Evolutionary conservation across 1,139 yeast species (phyloP).

Genomic region (Zhuliangozyma blackwelliae): DNA sequence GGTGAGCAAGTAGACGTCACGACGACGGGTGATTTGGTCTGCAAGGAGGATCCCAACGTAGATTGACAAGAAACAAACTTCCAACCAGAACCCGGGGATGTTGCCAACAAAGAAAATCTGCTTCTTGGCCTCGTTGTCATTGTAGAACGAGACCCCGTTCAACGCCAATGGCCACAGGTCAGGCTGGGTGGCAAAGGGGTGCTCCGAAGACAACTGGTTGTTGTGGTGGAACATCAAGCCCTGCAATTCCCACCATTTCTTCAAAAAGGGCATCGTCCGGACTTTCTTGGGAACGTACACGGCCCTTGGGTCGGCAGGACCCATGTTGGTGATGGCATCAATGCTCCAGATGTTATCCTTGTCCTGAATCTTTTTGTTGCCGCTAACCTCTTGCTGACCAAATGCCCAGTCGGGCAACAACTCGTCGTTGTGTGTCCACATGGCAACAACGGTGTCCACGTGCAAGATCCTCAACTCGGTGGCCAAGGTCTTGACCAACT

Average conservation of each 20-base stretch:
- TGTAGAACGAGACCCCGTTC: constrained; percentile 96
- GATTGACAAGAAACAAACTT: constrained; percentile 62
- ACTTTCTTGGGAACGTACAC: constrained; percentile 55
- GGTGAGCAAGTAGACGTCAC: constrained; percentile 57
- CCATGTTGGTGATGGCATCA: constrained; percentile 65
- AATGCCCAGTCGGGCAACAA: constrained; percentile 93
- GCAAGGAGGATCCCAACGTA: constrained; percentile 61
- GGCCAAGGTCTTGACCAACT: constrained; percentile 63
- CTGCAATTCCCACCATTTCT: constrained; percentile 89
- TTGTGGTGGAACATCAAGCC: constrained; percentile 87
- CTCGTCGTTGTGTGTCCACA: constrained; percentile 90
- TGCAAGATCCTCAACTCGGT: constrained; percentile 70
- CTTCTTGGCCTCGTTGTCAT: constrained; percentile 54
- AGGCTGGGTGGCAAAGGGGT: constrained; percentile 95
- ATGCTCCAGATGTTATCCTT: constrained; percentile 69
- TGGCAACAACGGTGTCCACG: constrained; percentile 81
- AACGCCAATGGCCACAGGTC: constrained; percentile 89
- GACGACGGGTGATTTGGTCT: constrained; percentile 74
- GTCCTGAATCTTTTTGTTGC: constrained; percentile 77
- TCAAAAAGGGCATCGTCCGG: constrained; percentile 63
- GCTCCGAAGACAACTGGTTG: constrained; percentile 79
- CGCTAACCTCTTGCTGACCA: constrained; percentile 89
- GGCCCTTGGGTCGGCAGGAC: constrained; percentile 54
- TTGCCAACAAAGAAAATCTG: constrained; percentile 93
- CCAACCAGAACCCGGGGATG: constrained; percentile 88